A percentile compares a stretch with the other conserved stretches of the same genome.
Conservation (phyloP, 176 grass and related monocot genomes). For the Saccharum spontaneum region DNA sequence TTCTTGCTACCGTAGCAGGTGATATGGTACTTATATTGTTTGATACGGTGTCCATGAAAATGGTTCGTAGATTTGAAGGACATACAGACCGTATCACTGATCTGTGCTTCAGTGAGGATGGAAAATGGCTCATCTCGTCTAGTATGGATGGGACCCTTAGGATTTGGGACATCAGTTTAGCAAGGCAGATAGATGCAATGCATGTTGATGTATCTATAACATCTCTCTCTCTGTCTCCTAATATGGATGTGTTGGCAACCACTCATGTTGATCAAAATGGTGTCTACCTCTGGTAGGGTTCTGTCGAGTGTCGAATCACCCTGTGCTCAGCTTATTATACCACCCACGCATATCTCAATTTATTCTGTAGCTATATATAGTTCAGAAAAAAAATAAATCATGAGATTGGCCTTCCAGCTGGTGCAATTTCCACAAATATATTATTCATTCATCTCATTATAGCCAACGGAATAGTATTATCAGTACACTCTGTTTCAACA, state of each 20-base stretch:
- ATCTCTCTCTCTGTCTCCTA: conserved; percentile 75
- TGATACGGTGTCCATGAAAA: conserved; percentile 64
- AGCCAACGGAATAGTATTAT: not conserved
- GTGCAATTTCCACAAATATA: conserved; percentile 4
- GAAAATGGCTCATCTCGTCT: conserved; percentile 92
- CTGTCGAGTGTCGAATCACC: conserved; percentile 10
- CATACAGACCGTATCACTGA: conserved; percentile 91
- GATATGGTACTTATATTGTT: conserved; percentile 80
- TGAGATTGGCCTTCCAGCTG: not conserved
- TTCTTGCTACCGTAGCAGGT: conserved; percentile 79
- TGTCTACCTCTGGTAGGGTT: conserved; percentile 90
- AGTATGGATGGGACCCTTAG: conserved; percentile 95
- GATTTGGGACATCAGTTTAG: conserved; percentile 97
- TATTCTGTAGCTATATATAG: not conserved
- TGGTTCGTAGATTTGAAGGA: conserved; percentile 91
- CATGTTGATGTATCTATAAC: conserved; percentile 78
- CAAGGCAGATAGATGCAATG: conserved; percentile 96
- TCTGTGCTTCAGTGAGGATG: conserved; percentile 93
- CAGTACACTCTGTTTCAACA: not conserved
- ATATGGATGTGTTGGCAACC: conserved; percentile 94
- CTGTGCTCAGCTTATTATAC: not conserved
- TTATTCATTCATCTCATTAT: conserved; percentile 2
- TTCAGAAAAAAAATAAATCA: no score
- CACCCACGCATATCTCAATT: not conserved
- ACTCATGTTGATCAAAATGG: conserved; percentile 99